Percentiles rank a stretch among this genome's conserved stretches.
phyloP scores from a whole-genome alignment of 2,329 filamentous ascomycete genomes.

The Diaporthe batatas region DNA sequence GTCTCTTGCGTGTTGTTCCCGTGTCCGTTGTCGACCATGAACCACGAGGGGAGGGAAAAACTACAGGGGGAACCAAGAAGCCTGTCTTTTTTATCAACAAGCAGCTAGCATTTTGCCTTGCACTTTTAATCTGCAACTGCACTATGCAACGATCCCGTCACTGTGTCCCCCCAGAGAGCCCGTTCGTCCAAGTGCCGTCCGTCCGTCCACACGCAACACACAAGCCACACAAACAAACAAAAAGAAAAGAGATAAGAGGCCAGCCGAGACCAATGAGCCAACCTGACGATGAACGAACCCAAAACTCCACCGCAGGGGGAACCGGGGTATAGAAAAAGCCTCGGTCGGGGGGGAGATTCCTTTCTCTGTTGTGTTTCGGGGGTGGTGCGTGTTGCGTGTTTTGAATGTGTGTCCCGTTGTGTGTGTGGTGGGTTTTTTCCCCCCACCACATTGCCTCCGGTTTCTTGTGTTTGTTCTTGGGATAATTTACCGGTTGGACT shows the following conservation, averaged over 20 bases:
- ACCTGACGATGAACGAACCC: slow-evolving; percentile 48
- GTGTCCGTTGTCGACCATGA: slow-evolving; percentile 37
- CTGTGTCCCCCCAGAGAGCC: neutral
- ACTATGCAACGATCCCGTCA: slow-evolving; percentile 6
- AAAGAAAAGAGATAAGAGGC: slow-evolving; percentile 33
- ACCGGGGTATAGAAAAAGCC: slow-evolving; percentile 37
- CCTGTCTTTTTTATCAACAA: slow-evolving; percentile 10
- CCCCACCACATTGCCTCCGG: no score
- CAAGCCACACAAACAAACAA: slow-evolving; percentile 20
- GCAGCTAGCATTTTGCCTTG: slow-evolving; percentile 37
- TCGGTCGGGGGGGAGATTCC: neutral
- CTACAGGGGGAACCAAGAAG: slow-evolving; percentile 37
- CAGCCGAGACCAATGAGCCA: slow-evolving; percentile 32
- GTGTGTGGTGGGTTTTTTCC: no score
- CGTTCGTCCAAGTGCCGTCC: no score
- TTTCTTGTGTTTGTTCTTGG: neutral
- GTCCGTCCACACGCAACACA: slow-evolving; percentile 28
- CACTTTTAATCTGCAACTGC: slow-evolving; percentile 36
- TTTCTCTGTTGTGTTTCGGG: slow-evolving; percentile 23
- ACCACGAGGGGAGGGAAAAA: slow-evolving; percentile 30
- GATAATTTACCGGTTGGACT: slow-evolving; percentile 98
- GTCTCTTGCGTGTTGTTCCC: slow-evolving; percentile 31
- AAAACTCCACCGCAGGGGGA: slow-evolving; percentile 39
- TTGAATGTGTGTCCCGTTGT: neutral
- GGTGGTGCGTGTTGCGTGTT: neutral